Evolutionary conservation across 1,139 yeast species (phyloP).

Genomic region (Debaryomyces psychrophilus): DNA sequence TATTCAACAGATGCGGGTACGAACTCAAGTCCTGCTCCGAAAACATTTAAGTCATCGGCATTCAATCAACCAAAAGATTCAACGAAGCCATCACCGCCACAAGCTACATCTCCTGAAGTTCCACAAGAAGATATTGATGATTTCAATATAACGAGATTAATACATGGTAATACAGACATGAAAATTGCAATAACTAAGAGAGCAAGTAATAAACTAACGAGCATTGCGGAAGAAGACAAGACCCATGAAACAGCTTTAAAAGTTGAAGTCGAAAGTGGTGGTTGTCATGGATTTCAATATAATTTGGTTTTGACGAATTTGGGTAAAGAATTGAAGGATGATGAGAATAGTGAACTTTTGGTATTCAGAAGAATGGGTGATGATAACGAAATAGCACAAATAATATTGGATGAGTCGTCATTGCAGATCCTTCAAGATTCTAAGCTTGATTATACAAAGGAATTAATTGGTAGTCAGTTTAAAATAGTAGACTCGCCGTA

Average conservation of each 20-base stretch:
- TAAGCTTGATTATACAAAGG: slow-evolving; percentile 86
- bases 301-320: slow-evolving; percentile 64
- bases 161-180: slow-evolving; percentile 40
- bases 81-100: slow-evolving; percentile 8
- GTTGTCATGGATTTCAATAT: slow-evolving; percentile 98
- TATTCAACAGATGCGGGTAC: slow-evolving; percentile 3
- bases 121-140: slow-evolving; percentile 32
- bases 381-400: slow-evolving; percentile 47
- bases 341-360: slow-evolving; percentile 35
- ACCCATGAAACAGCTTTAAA: slow-evolving; percentile 67
- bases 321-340: slow-evolving; percentile 41
- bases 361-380: slow-evolving; percentile 66
- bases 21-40: slow-evolving; percentile 14
- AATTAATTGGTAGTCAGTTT: slow-evolving; percentile 92
- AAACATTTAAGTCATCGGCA: slow-evolving; percentile 29
- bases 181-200: slow-evolving; percentile 44
- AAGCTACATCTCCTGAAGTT: slow-evolving; percentile 14
- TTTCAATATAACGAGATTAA: slow-evolving; percentile 33
- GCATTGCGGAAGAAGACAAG: slow-evolving; percentile 58
- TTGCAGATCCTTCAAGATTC: slow-evolving; percentile 83
- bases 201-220: slow-evolving; percentile 54
- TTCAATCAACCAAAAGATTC: slow-evolving; percentile 28
- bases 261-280: slow-evolving; percentile 93
- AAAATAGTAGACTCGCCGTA: slow-evolving; percentile 89
- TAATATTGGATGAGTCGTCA: slow-evolving; percentile 80